These are phyloP conservation scores for Rosa persica DNA, from an alignment of 306 rosid genomes.

Conservation along the genomic window DNA sequence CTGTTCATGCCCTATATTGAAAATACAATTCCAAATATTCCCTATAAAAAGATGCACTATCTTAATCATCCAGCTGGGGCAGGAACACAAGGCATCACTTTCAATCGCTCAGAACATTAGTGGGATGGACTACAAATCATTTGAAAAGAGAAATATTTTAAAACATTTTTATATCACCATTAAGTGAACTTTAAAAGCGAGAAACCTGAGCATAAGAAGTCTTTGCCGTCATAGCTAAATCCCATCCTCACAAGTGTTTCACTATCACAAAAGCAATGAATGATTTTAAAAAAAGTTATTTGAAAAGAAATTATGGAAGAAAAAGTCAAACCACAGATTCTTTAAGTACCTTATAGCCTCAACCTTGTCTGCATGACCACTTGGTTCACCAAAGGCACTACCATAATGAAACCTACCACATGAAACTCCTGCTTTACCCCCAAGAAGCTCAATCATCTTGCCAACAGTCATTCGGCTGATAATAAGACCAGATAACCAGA, in stretches of 20 bases:
- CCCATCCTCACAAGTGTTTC: constrained; percentile 81
- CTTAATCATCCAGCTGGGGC: background rate
- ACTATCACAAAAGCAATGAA: constrained; percentile 46
- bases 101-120: background rate
- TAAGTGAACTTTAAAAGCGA: constrained; percentile 16
- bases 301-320: constrained; percentile 13
- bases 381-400: constrained; percentile 96
- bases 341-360: constrained; percentile 72
- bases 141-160: background rate
- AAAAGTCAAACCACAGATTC: constrained; percentile 7
- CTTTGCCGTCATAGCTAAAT: constrained; percentile 87
- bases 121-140: background rate
- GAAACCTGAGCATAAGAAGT: constrained; percentile 86
- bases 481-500: constrained; percentile 10
- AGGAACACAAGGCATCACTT: background rate
- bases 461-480: constrained; percentile 98
- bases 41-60: background rate
- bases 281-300: constrained; percentile 5
- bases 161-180: constrained; percentile 9
- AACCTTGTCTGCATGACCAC: constrained; percentile 99
- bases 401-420: constrained; percentile 96
- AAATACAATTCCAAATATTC: background rate
- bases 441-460: constrained; percentile 98
- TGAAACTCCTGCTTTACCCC: constrained; percentile 96
- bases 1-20: background rate